Evolutionary conservation across 2,329 filamentous ascomycete species (phyloP).

Genomic region (Coniosporium tulheliwenetii): DNA sequence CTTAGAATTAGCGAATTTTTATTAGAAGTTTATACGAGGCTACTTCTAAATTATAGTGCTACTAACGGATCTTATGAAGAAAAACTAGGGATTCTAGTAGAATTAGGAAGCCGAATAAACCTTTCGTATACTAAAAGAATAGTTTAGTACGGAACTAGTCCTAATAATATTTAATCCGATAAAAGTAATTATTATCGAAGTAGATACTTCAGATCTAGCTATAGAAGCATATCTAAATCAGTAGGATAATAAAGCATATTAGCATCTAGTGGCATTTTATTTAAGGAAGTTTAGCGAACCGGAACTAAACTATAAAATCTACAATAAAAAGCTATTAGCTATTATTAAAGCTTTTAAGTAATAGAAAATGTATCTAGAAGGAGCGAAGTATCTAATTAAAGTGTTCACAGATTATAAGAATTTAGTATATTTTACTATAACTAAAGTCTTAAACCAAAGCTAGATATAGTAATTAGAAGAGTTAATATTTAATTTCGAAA

Average conservation of each 20-base stretch:
- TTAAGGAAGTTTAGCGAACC: conserved; percentile 8
- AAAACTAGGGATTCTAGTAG: conserved; percentile 5
- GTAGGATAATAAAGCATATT: conserved; percentile 2
- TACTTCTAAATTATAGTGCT: conserved; percentile 6
- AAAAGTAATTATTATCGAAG: conserved; percentile 4
- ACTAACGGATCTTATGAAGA: conserved; percentile 6
- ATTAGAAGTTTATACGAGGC: conserved; percentile 10
- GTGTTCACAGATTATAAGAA: conserved; percentile 14
- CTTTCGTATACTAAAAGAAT: conserved; percentile 6
- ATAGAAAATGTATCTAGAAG: conserved; percentile 9
- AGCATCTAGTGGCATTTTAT: conserved; percentile 8
- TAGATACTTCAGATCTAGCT: conserved; percentile 7
- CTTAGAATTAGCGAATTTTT: conserved; percentile 12
- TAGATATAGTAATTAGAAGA: conserved; percentile 4
- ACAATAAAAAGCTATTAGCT: conserved; percentile 16
- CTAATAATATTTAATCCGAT: conserved; percentile 3
- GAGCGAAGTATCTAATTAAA: conserved; percentile 3
- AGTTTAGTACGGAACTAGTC: conserved; percentile 5
- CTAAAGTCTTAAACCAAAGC: conserved; percentile 4
- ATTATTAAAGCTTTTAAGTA: conserved; percentile 12
- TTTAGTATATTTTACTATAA: conserved; percentile 13
- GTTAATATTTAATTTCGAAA: conserved; percentile 1
- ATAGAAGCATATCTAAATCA: conserved; percentile 7
- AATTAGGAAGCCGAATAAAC: conserved; percentile 1
- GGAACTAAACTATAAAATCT: conserved; percentile 13